A percentile compares a stretch with the other conserved stretches of the same genome.
Conservation (phyloP, 1,139 yeast genomes). For the Wickerhamomyces sp. region DNA sequence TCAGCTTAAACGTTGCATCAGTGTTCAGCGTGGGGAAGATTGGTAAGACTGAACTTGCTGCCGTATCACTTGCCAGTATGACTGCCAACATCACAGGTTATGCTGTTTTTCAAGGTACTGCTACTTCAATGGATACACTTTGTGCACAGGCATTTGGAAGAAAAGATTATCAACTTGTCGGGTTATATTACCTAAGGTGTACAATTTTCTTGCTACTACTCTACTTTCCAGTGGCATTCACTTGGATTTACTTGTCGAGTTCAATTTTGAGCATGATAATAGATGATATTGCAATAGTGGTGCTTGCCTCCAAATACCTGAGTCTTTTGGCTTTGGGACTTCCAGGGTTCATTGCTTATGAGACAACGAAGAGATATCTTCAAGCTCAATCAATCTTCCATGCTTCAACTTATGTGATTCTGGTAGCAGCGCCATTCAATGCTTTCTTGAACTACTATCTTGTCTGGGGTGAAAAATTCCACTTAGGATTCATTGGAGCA, state of each 20-base stretch:
- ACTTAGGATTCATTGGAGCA: slow-evolving; percentile 71
- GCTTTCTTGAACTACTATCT: slow-evolving; percentile 55
- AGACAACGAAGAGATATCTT: slow-evolving; percentile 63
- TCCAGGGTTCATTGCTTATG: slow-evolving; percentile 70
- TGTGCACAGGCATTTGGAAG: slow-evolving; percentile 78
- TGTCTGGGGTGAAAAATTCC: slow-evolving; percentile 55
- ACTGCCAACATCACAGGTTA: slow-evolving; percentile 72
- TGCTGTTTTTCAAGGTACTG: slow-evolving; percentile 67
- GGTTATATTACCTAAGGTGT: slow-evolving; percentile 62
- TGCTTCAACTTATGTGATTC: slow-evolving; percentile 69
- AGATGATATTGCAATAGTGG: slow-evolving; percentile 45
- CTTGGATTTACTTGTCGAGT: slow-evolving; percentile 54
- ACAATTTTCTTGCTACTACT: slow-evolving; percentile 49
- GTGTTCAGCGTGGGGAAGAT: slow-evolving; percentile 79
- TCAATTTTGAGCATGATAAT: slow-evolving; percentile 42
- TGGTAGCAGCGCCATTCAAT: slow-evolving; percentile 68
- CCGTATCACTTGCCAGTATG: slow-evolving; percentile 68
- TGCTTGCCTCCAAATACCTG: slow-evolving; percentile 53
- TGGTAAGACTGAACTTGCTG: slow-evolving; percentile 74
- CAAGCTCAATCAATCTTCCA: slow-evolving; percentile 79
- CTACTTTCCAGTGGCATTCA: slow-evolving; percentile 49
- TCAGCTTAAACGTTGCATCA: slow-evolving; percentile 78
- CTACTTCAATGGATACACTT: slow-evolving; percentile 70
- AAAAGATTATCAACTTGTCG: slow-evolving; percentile 56
- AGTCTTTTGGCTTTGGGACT: slow-evolving; percentile 52